These are phyloP conservation scores for Podospora fimiseda DNA, from an alignment of 495 filamentous ascomycete genomes.

Conservation along the genomic window DNA sequence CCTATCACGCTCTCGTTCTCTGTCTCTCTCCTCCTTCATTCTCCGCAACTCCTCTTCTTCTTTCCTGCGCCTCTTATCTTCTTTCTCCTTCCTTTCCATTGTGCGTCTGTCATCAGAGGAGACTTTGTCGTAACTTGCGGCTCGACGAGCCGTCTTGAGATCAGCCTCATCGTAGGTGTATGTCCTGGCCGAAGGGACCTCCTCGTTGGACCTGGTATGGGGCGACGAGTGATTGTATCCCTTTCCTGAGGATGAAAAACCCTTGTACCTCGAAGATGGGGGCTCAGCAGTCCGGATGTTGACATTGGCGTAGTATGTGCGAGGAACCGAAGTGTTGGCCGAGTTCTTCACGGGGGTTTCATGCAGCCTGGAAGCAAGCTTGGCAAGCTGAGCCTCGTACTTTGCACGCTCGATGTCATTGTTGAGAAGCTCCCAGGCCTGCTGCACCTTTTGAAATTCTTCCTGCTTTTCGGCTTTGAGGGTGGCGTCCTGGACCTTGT, in stretches of 20 bases:
- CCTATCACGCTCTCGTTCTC: conserved; percentile 16
- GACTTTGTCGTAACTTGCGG: conserved; percentile 40
- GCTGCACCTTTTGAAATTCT: conserved; percentile 88
- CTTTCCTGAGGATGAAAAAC: conserved; percentile 25
- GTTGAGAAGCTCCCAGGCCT: conserved; percentile 86
- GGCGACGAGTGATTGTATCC: conserved; percentile 29
- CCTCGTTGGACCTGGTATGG: conserved; percentile 38
- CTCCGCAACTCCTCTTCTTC: conserved; percentile 26
- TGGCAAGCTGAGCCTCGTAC: conserved; percentile 67
- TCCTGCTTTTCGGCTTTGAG: conserved; percentile 61
- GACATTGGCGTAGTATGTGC: conserved; percentile 15
- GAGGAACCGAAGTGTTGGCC: conserved; percentile 32
- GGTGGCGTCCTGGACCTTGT: conserved; percentile 79
- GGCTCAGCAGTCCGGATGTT: conserved; percentile 32
- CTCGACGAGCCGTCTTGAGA: conserved; percentile 31
- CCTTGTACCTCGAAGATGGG: conserved; percentile 24
- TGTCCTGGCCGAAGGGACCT: conserved; percentile 23
- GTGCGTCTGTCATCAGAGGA: conserved; percentile 30
- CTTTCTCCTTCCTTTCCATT: conserved; percentile 31
- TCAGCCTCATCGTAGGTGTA: conserved; percentile 26
- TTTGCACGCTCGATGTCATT: conserved; percentile 63
- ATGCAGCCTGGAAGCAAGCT: conserved; percentile 39
- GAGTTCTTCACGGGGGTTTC: conserved; percentile 27
- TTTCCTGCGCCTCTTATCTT: conserved; percentile 27
- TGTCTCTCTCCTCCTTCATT: conserved; percentile 17